A percentile compares a stretch with the other conserved stretches of the same genome.
Conservation (phyloP, 106 monocot species). For the Phalaenopsis aphrodite region DNA sequence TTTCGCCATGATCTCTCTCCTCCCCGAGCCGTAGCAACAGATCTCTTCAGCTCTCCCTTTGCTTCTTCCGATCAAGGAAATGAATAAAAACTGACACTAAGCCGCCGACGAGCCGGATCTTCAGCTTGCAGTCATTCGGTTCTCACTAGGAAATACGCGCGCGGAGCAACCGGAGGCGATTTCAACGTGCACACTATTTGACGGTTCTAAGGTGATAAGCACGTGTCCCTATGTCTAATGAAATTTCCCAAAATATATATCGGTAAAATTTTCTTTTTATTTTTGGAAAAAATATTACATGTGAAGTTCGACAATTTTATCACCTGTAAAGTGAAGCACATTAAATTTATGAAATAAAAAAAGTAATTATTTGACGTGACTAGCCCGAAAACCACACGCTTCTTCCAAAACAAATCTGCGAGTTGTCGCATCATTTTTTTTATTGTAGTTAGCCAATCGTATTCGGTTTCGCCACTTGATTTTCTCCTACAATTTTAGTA, state of each 20-base stretch:
- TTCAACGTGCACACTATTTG: not conserved
- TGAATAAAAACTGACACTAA: not conserved
- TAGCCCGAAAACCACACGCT: too few relatives aligned
- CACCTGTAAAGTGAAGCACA: too few relatives aligned
- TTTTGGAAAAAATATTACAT: too few relatives aligned
- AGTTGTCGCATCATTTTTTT: too few relatives aligned
- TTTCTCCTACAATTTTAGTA: too few relatives aligned
- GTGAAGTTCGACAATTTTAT: too few relatives aligned
- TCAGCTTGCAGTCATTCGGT: not conserved
- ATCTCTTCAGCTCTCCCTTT: not conserved
- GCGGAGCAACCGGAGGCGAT: not conserved
- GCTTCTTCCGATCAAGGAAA: not conserved
- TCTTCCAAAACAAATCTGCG: too few relatives aligned
- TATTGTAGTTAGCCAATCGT: too few relatives aligned
- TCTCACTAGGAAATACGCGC: not conserved
- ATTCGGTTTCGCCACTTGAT: too few relatives aligned
- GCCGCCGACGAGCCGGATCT: not conserved
- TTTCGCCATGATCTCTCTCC: constrained; percentile 47
- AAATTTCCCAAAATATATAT: not conserved
- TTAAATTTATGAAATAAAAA: too few relatives aligned
- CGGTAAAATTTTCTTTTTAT: too few relatives aligned
- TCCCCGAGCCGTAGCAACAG: not conserved
- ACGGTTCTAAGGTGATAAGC: not conserved
- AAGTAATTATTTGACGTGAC: too few relatives aligned
- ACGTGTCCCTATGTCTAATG: not conserved